phyloP scores from a whole-genome alignment of 257 asterid genomes.

The Solanum appendiculatum region DNA sequence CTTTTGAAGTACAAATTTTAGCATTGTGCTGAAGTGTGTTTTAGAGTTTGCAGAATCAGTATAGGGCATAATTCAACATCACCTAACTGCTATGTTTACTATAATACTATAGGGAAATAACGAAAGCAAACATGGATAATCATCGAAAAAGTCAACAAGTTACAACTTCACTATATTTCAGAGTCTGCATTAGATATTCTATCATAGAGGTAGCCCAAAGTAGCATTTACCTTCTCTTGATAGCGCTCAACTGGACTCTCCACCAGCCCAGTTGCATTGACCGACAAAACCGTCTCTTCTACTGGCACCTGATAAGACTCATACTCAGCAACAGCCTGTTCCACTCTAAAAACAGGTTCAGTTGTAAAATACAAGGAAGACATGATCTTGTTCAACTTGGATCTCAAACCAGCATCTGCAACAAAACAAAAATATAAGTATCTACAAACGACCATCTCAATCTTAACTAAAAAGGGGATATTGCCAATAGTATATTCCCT shows the following conservation, averaged over 20 bases:
- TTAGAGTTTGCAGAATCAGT: background rate
- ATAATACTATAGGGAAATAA: background rate
- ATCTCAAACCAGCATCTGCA: conserved; percentile 51
- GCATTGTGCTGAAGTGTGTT: background rate
- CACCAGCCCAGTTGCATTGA: conserved; percentile 13
- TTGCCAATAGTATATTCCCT: background rate
- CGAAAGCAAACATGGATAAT: background rate
- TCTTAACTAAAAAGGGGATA: background rate
- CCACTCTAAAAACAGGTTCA: conserved; percentile 39
- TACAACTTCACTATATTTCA: background rate
- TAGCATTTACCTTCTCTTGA: background rate
- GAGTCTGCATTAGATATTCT: background rate
- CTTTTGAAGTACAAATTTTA: background rate
- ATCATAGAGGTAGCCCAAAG: background rate
- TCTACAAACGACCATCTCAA: background rate
- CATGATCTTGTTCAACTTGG: conserved; percentile 53
- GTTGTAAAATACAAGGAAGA: conserved; percentile 57
- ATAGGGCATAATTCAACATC: background rate
- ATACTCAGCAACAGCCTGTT: conserved; percentile 38
- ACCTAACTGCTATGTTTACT: background rate
- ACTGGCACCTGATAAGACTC: conserved; percentile 48
- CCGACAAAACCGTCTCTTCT: conserved; percentile 22
- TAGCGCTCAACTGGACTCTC: conserved; percentile 4
- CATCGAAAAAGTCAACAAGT: background rate
- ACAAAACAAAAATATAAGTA: background rate